phyloP scores from a whole-genome alignment of 2,329 filamentous ascomycete species.

The Chaetoscypha palmicola region DNA sequence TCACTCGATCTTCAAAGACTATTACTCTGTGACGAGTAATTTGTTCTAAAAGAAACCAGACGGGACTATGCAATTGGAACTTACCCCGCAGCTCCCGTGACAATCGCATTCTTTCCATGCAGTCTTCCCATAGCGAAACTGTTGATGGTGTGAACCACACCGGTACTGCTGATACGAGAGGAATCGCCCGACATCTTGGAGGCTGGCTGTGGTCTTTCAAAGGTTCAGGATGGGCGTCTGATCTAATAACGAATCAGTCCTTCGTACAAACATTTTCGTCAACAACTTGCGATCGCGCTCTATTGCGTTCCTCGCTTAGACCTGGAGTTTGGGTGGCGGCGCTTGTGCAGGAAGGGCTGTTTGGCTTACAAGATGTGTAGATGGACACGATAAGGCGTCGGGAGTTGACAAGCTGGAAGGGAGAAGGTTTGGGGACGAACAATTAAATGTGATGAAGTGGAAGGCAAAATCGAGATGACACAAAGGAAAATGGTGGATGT shows the following conservation, averaged over 20 bases:
- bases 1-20: no score
- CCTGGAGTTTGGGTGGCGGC: constrained; percentile 4
- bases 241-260: no score
- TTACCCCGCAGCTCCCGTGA: constrained; percentile 65
- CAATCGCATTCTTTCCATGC: constrained; percentile 38
- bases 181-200: constrained; percentile 13
- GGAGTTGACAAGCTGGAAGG: constrained; percentile 1
- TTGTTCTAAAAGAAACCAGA: no score
- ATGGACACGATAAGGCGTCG: constrained; percentile 12
- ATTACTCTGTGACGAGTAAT: no score
- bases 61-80: no score
- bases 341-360: constrained; percentile 1
- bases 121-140: constrained; percentile 31
- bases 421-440: background rate
- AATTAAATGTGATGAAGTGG: constrained; percentile 1
- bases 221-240: no score
- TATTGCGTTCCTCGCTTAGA: constrained; percentile 15
- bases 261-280: no score
- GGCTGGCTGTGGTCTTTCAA: no score
- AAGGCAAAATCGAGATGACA: constrained; percentile 11
- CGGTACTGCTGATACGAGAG: constrained; percentile 16
- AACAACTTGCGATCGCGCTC: constrained; percentile 1
- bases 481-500: constrained; percentile 13
- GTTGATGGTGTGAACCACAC: constrained; percentile 29
- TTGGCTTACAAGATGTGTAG: constrained; percentile 4